Conservation (phyloP, 805 yeast species). For the Metschnikowia continentalis region DNA sequence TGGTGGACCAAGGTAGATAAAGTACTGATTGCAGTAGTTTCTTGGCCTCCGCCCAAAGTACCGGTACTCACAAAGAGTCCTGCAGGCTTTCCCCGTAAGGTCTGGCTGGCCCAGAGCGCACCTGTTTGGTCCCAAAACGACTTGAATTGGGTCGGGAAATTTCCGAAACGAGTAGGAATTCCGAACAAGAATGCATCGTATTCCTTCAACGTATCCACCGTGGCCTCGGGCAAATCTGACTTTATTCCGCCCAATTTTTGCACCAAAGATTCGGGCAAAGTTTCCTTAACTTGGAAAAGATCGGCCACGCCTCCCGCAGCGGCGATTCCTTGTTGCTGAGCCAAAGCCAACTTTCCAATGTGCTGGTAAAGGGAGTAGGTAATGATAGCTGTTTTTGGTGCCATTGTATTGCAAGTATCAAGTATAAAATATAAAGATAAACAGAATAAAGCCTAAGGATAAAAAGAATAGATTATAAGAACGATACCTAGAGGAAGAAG, state of each 20-base stretch:
- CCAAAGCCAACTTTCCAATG: conserved; percentile 61
- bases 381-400: conserved; percentile 40
- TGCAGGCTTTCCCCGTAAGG: conserved; percentile 66
- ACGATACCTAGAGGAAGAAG: too few species aligned
- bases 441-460: too few species aligned
- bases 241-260: conserved; percentile 52
- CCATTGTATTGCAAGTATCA: conserved; percentile 18
- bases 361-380: conserved; percentile 79
- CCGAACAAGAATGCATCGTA: conserved; percentile 79
- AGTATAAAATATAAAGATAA: too few species aligned
- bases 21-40: conserved; percentile 57
- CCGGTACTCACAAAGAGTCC: conserved; percentile 72
- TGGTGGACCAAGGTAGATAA: conserved; percentile 65
- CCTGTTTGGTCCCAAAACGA: conserved; percentile 78
- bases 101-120: conserved; percentile 68
- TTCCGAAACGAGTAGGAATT: conserved; percentile 76
- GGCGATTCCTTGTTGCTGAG: conserved; percentile 63
- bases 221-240: conserved; percentile 40
- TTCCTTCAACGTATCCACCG: conserved; percentile 48
- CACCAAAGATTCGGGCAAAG: conserved; percentile 59
- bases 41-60: conserved; percentile 76
- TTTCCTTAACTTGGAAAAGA: conserved; percentile 72
- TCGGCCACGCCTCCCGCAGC: conserved; percentile 67
- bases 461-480: too few species aligned
- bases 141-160: conserved; percentile 70